Percentiles rank a stretch among this genome's conserved stretches.
Evolutionary conservation across 2,329 filamentous ascomycete genomes (phyloP).

Genomic region (Xylariaceae sp.): DNA sequence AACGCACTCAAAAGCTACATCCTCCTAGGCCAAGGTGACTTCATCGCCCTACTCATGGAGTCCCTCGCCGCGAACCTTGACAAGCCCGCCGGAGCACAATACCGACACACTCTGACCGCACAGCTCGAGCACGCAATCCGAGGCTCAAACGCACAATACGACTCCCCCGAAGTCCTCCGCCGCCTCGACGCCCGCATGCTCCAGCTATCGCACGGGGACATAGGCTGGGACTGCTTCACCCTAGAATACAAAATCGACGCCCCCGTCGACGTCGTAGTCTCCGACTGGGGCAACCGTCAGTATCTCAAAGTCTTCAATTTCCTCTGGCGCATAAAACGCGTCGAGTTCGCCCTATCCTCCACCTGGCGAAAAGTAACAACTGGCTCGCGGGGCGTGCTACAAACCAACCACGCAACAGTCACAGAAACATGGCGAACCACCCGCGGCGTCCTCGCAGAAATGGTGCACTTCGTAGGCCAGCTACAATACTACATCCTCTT

Average conservation of each 20-base stretch:
- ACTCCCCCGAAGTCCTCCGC: constrained; percentile 84
- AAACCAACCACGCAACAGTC: constrained; percentile 65
- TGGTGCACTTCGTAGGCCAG: constrained; percentile 97
- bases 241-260: constrained; percentile 98
- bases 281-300: constrained; percentile 89
- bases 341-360: constrained; percentile 86
- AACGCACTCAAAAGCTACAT: constrained; percentile 92
- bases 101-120: constrained; percentile 93
- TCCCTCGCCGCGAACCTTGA: constrained; percentile 90
- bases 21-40: constrained; percentile 90
- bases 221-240: constrained; percentile 98
- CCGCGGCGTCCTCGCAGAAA: constrained; percentile 84
- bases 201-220: constrained; percentile 91
- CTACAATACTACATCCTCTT: constrained; percentile 98
- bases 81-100: constrained; percentile 92
- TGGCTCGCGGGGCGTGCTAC: constrained; percentile 84
- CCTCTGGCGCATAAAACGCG: constrained; percentile 94
- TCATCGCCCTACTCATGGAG: constrained; percentile 96
- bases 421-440: constrained; percentile 85
- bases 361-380: constrained; percentile 97
- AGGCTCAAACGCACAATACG: constrained; percentile 94
- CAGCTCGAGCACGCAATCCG: constrained; percentile 96
- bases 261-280: constrained; percentile 94
- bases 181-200: constrained; percentile 97
- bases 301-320: constrained; percentile 99